Evolutionary conservation across 495 filamentous ascomycete genomes (phyloP), one percentile per base, ranked within the genome.

Genomic region (Penicillium coprophilum): DNA sequence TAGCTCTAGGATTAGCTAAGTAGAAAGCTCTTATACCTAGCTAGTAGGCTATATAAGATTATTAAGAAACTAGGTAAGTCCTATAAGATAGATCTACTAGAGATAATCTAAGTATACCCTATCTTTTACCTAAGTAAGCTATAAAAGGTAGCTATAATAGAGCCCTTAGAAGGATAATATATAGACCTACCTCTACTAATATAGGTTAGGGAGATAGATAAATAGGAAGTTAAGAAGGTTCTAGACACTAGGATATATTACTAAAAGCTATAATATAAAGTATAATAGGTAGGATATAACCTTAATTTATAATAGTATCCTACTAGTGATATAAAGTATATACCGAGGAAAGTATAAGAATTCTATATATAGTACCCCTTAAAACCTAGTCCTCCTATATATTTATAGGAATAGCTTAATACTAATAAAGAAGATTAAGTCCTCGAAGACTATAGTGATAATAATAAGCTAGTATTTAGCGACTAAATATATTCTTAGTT

Each of bases 71-170:
- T 40, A 1, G 38, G 15, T n/a, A 19, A 19, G 6, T 6, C 38
- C n/a, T 40, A 32, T 12, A 9, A 9, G 2, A 1, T 32, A 3
- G 11, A 32, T 0, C 31, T 32, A 3, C 31, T 11, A 4, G 2
- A 32, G 3, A n/a, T n/a, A 6, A 40, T 40, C n/a, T 2, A 12
- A 13, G 54, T 64, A 13, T 20, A 64, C 32, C 60, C n/a, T n/a
- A 45, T 63, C 3, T 56, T 63, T 8, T 19, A 43, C n/a, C 47
- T 17, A 19, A 47, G 59, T 8, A 63, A 63, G 15, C 45, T 63
- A 6, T 34, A 48, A 0, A 9, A 17, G 0, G 56, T 53, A 0
- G 7, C 44, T 1, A 32, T n/a, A 1, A 27, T 28, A 0, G 39
- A 50, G 31, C 52, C 60, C 1, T 23, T 63, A 0, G 2, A 1